These are phyloP conservation scores for Chionographis japonica DNA, from an alignment of 106 monocot species.

Conservation along the genomic window DNA sequence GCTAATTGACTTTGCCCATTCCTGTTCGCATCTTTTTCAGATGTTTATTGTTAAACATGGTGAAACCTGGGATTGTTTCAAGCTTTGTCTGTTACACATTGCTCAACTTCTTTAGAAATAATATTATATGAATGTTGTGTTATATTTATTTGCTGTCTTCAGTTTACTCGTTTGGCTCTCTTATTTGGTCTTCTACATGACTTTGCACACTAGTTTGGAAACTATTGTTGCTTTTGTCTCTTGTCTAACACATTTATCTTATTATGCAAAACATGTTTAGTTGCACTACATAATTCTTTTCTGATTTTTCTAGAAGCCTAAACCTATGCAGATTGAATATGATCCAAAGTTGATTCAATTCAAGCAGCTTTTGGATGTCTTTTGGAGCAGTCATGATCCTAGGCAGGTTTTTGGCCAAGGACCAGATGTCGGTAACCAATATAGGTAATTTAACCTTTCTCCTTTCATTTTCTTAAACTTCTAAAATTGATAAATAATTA, in stretches of 20 bases:
- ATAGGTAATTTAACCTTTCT: constrained; percentile 43
- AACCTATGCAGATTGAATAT: constrained; percentile 63
- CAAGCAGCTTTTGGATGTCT: constrained; percentile 84
- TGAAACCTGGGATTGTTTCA: too few relatives aligned
- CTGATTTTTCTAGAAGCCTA: background rate
- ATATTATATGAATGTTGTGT: background rate
- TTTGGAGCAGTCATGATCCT: constrained; percentile 93
- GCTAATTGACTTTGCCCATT: too few relatives aligned
- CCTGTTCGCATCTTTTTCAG: too few relatives aligned
- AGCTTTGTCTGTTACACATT: too few relatives aligned
- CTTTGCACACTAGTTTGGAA: too few relatives aligned
- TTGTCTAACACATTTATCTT: background rate
- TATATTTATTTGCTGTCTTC: background rate
- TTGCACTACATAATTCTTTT: too few relatives aligned
- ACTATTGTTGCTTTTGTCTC: too few relatives aligned
- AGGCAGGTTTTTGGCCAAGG: constrained; percentile 93
- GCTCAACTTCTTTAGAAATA: too few relatives aligned
- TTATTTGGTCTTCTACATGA: too few relatives aligned
- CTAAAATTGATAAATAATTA: background rate
- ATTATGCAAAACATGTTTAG: background rate
- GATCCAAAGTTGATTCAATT: constrained; percentile 72
- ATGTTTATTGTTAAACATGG: too few relatives aligned
- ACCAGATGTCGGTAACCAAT: constrained; percentile 91
- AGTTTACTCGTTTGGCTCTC: too few relatives aligned
- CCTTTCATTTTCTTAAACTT: background rate